phyloP scores from a whole-genome alignment of 179 eudicot genomes.

The Pouteria campechiana region DNA sequence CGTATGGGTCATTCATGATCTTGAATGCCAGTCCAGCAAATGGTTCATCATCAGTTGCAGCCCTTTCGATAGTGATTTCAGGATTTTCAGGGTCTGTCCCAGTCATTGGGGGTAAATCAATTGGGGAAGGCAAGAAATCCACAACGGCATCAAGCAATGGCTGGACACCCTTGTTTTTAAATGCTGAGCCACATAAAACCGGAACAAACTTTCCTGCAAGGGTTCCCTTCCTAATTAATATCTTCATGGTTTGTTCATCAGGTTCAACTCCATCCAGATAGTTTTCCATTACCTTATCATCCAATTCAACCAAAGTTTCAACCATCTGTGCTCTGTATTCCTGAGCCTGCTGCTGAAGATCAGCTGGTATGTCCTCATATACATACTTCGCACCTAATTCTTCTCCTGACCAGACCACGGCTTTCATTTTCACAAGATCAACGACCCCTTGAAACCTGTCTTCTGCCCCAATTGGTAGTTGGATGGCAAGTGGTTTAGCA shows the following conservation, averaged over 20 bases:
- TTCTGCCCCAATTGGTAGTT: slow-evolving; percentile 90
- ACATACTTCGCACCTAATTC: slow-evolving; percentile 82
- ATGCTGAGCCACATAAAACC: slow-evolving; percentile 90
- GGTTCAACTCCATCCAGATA: slow-evolving; percentile 91
- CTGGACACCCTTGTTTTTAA: slow-evolving; percentile 97
- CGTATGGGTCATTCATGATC: slow-evolving; percentile 94
- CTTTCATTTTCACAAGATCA: slow-evolving; percentile 88
- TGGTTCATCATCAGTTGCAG: slow-evolving; percentile 76
- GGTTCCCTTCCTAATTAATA: slow-evolving; percentile 72
- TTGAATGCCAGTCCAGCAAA: slow-evolving; percentile 92
- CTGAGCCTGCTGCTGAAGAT: slow-evolving; percentile 60
- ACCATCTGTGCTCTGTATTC: slow-evolving; percentile 63
- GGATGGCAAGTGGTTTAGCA: slow-evolving; percentile 85
- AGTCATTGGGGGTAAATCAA: slow-evolving; percentile 81
- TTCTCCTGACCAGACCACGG: slow-evolving; percentile 91
- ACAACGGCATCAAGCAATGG: slow-evolving; percentile 96
- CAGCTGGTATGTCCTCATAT: slow-evolving; percentile 67
- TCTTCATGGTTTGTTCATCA: slow-evolving; percentile 76
- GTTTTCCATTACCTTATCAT: slow-evolving; percentile 73
- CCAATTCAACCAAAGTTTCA: slow-evolving; percentile 69
- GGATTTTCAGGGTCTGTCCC: slow-evolving; percentile 93
- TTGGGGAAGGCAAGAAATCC: slow-evolving; percentile 89
- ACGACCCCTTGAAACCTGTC: slow-evolving; percentile 69
- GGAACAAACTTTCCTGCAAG: slow-evolving; percentile 66
- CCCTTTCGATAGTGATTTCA: slow-evolving; percentile 54